These are phyloP conservation scores for Sclerotinia sclerotiorum DNA, from an alignment of 2,329 filamentous ascomycete species.

Conservation along the genomic window DNA sequence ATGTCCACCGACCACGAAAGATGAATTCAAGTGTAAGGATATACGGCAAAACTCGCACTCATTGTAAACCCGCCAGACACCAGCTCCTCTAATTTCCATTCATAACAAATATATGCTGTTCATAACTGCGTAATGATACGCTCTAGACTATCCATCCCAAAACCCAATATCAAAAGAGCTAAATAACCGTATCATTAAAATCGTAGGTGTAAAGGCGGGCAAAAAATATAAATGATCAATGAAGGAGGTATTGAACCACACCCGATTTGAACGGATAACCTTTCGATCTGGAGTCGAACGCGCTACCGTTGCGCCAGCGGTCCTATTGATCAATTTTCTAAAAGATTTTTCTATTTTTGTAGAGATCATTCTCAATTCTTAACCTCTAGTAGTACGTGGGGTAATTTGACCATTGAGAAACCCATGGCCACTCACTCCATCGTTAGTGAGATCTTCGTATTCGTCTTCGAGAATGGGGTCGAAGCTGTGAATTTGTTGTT, in stretches of 20 bases:
- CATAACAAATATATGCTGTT: not conserved
- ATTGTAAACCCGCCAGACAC: not conserved
- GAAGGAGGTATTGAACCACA: constrained; percentile 30
- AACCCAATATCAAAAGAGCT: not conserved
- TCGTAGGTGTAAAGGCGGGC: not conserved
- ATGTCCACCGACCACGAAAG: too few relatives aligned
- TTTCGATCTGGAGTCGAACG: constrained; percentile 39
- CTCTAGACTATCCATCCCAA: not conserved
- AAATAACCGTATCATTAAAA: not conserved
- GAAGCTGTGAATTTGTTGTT: constrained; percentile 21
- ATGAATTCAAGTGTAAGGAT: not conserved
- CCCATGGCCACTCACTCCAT: constrained; percentile 9
- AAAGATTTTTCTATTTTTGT: not conserved
- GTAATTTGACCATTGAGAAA: constrained; percentile 10
- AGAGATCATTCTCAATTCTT: not conserved
- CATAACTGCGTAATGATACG: not conserved
- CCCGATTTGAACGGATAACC: constrained; percentile 40
- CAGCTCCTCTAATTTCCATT: not conserved
- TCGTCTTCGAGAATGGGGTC: constrained; percentile 27
- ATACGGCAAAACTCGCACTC: not conserved
- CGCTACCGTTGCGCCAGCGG: constrained; percentile 30
- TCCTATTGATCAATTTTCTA: constrained; percentile 6
- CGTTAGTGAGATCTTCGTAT: constrained; percentile 25
- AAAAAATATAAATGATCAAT: constrained; percentile 10
- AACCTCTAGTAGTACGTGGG: constrained; percentile 10